A percentile compares a stretch with the other conserved stretches of the same genome.
phyloP scores from a whole-genome alignment of 2,329 filamentous ascomycete genomes.

The Teratosphaeria destructans region DNA sequence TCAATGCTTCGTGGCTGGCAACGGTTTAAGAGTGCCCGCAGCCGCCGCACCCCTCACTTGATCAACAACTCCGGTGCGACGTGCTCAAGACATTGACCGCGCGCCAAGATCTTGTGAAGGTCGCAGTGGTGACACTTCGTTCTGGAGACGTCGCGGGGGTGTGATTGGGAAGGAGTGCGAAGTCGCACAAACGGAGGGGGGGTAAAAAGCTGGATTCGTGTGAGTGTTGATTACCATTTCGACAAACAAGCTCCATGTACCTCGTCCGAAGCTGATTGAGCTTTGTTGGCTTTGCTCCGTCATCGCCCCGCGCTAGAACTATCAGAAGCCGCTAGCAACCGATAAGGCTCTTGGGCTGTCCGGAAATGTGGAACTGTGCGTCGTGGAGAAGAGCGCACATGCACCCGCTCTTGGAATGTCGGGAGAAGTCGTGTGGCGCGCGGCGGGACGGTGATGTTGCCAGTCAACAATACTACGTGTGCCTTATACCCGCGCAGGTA shows the following conservation, averaged over 20 bases:
- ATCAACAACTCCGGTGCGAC: not conserved
- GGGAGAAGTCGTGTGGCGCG: not conserved
- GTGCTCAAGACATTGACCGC: not conserved
- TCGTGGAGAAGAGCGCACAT: not conserved
- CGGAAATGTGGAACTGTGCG: not conserved
- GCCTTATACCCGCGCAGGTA: not conserved
- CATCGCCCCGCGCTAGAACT: not conserved
- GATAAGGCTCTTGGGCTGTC: not conserved
- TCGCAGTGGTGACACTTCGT: not conserved
- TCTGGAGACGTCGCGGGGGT: not conserved
- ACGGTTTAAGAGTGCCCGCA: not conserved
- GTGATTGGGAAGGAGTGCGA: not conserved
- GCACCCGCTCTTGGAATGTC: not conserved
- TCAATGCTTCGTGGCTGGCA: not conserved
- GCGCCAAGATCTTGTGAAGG: not conserved
- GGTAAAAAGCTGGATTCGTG: not conserved
- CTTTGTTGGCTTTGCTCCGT: not conserved
- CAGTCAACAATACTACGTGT: not conserved
- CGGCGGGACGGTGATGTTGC: too few relatives aligned
- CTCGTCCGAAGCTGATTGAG: not conserved
- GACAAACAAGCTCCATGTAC: not conserved
- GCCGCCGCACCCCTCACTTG: not conserved
- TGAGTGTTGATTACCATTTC: not conserved
- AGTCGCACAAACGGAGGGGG: not conserved
- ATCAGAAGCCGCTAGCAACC: not conserved